phyloP scores from a whole-genome alignment of 169 alveolate species.

The Cardiosporidium cionae region DNA sequence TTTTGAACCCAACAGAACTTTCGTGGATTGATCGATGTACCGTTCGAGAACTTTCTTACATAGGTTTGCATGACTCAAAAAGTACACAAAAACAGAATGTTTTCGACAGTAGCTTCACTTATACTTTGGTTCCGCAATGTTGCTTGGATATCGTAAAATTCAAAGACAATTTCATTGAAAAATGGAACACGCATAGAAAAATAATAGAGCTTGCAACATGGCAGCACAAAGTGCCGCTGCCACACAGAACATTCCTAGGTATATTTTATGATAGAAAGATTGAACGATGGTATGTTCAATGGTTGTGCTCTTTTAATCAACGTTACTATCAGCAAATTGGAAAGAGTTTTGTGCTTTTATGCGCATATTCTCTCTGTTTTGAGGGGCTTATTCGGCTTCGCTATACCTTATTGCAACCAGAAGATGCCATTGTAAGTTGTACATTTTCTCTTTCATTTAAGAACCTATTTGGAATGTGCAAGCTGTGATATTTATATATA shows the following conservation, averaged over 20 bases:
- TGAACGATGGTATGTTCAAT: constrained; percentile 48
- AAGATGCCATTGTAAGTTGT: background rate
- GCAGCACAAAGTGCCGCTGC: constrained; percentile 40
- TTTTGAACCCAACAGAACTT: no score
- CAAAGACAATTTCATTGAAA: background rate
- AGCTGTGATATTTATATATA: no score
- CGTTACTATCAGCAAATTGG: constrained; percentile 29
- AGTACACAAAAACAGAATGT: no score
- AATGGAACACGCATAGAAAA: constrained; percentile 34
- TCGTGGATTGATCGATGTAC: no score
- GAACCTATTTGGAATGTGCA: no score
- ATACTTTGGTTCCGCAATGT: no score
- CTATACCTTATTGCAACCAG: background rate
- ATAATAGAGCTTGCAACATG: constrained; percentile 51
- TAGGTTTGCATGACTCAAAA: background rate
- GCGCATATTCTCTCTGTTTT: constrained; percentile 26
- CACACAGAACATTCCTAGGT: constrained; percentile 41
- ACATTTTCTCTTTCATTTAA: no score
- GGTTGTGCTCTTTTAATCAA: constrained; percentile 47
- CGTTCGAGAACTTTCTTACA: background rate
- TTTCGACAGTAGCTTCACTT: no score
- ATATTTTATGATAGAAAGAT: constrained; percentile 37
- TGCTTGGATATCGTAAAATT: no score
- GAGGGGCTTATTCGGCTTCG: constrained; percentile 35
- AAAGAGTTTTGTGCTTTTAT: constrained; percentile 30